Percentiles rank a stretch among this genome's conserved stretches.
Conservation (phyloP, 257 asterid genomes). For the Lavandula angustifolia region DNA sequence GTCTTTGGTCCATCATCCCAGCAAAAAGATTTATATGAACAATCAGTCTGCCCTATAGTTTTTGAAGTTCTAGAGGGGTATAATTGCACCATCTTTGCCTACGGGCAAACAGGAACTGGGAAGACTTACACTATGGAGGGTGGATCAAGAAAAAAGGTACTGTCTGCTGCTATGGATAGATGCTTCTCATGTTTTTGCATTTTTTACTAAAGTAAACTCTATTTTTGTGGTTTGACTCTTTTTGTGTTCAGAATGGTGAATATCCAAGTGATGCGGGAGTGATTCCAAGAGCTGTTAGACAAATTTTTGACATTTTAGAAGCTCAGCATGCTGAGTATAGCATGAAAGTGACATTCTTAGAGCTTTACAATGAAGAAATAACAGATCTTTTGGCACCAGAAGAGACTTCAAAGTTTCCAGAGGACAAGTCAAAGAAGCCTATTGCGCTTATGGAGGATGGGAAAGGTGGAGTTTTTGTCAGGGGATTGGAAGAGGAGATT, state of each 20-base stretch:
- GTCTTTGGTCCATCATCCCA: slow-evolving; percentile 91
- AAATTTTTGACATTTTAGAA: slow-evolving; percentile 88
- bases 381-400: slow-evolving; percentile 94
- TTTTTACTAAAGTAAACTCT: slow-evolving; percentile 9
- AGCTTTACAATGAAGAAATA: slow-evolving; percentile 94
- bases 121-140: slow-evolving; percentile 99
- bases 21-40: slow-evolving; percentile 90
- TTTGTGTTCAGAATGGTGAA: slow-evolving; percentile 79
- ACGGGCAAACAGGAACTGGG: slow-evolving; percentile 99
- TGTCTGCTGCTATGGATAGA: slow-evolving; percentile 16
- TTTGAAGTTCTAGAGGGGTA: slow-evolving; percentile 97
- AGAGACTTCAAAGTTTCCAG: slow-evolving; percentile 65
- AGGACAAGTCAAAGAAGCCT: slow-evolving; percentile 92
- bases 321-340: slow-evolving; percentile 90
- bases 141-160: slow-evolving; percentile 91
- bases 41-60: slow-evolving; percentile 82
- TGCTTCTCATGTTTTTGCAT: slow-evolving; percentile 19
- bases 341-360: slow-evolving; percentile 92
- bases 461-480: slow-evolving; percentile 91
- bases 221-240: slow-evolving; percentile 26
- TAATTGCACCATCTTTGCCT: slow-evolving; percentile 98
- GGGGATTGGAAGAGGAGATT: slow-evolving; percentile 98
- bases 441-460: slow-evolving; percentile 99
- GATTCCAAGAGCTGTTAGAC: slow-evolving; percentile 96
- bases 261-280: slow-evolving; percentile 97